Base-by-base conservation (phyloP, 179 eudicot genomes). In the Carnegiea gigantea region DNA sequence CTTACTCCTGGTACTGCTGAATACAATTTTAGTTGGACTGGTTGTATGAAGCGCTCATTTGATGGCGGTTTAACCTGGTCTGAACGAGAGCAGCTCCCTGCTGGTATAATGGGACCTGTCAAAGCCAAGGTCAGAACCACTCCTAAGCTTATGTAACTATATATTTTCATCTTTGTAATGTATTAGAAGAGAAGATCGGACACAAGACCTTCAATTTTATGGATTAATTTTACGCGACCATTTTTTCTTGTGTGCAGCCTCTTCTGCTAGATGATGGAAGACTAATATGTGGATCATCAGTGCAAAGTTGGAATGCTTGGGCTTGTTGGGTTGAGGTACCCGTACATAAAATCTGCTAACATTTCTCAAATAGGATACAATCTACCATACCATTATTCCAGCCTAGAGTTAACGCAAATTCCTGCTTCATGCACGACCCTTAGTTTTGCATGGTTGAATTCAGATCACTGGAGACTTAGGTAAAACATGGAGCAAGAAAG, bases 271-370 rank as follows among this genome's bases (percentile, higher is more conserved):
- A 82, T 70, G 87, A 90, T 79, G 94, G 92, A 62, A 81, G 82
- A 85, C 83, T 92, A 86, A 87, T 92, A 8, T 91, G 97, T 78
- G 97, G 94, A 70, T 92, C 97, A 6, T 92, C 97, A 48, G 90
- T 90, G 2, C 94, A 92, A 82, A 92, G 95, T 83, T 92, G 97
- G 97, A 92, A 92, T 82, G 92, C 93, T 78, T 93, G 95, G 93
- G 95, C 93, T 1, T 86, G 95, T 44, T 92, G 95, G 97, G 83
- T 90, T 70, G 95, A 93, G 93, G 97, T 92, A 62, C 65, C 26
- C 44, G 9, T 48, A 48, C 53, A 8, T 15, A 57, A 33, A n/a
- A 23, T 10, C 1, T 62, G 6, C 7, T n/a, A 7, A 2, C 28
- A 8, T n/a, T 62, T n/a, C 30, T 23, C 68, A 62, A 62, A 60